Conservation (phyloP, 1,284 basidiomycete species). For the Ustilago esculenta region DNA sequence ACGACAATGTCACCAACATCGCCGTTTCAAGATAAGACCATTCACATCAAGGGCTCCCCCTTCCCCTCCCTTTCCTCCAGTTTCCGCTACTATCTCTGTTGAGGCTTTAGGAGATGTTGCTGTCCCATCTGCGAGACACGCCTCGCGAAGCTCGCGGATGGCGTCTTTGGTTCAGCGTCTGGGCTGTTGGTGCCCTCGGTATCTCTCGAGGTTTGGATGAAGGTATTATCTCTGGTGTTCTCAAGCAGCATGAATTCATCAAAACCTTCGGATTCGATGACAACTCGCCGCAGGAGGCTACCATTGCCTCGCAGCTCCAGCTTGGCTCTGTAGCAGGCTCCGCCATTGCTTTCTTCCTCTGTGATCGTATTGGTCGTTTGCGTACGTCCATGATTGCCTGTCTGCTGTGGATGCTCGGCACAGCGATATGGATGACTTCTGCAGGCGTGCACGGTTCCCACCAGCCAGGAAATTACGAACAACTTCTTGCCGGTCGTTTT, state of each 20-base stretch:
- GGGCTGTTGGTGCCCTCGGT: slow-evolving; percentile 45
- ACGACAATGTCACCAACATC: neutral
- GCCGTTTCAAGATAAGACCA: neutral
- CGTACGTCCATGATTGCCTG: slow-evolving; percentile 49
- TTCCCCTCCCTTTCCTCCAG: neutral
- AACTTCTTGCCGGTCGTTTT: slow-evolving; percentile 52
- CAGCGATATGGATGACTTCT: slow-evolving; percentile 53
- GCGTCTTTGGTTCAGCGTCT: slow-evolving; percentile 42
- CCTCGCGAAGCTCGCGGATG: slow-evolving; percentile 43
- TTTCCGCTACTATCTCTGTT: too few relatives aligned
- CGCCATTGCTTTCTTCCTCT: slow-evolving; percentile 53
- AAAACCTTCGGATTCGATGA: slow-evolving; percentile 40
- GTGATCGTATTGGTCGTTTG: slow-evolving; percentile 45
- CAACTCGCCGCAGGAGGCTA: slow-evolving; percentile 42
- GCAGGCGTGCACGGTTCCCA: slow-evolving; percentile 32
- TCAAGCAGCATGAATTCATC: slow-evolving; percentile 45
- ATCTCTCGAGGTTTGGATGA: slow-evolving; percentile 53
- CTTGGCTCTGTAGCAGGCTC: slow-evolving; percentile 50
- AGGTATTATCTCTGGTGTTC: slow-evolving; percentile 46
- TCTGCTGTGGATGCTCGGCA: slow-evolving; percentile 52
- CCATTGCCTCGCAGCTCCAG: slow-evolving; percentile 51
- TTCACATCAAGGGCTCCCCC: too few relatives aligned
- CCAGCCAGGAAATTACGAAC: slow-evolving; percentile 34
- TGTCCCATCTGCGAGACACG: slow-evolving; percentile 39
- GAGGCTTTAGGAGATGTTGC: too few relatives aligned